phyloP scores from a whole-genome alignment of 192 early-diverging fungal genomes.

The Coemansia sp. region DNA sequence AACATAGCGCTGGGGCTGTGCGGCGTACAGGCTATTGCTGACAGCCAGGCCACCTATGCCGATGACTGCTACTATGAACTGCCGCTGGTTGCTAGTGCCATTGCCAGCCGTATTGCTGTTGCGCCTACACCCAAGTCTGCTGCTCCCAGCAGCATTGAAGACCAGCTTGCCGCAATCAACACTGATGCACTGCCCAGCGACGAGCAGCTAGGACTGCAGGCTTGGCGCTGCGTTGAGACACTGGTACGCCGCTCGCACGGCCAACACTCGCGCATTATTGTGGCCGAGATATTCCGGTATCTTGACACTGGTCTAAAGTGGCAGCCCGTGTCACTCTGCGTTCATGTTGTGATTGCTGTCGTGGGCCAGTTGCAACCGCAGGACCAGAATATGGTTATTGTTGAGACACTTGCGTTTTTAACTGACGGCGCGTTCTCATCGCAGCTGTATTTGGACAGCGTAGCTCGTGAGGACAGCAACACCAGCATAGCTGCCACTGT shows the following conservation, averaged over 20 bases:
- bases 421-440: constrained; percentile 30
- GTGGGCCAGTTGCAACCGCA: constrained; percentile 42
- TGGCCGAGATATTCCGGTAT: constrained; percentile 46
- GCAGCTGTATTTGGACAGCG: constrained; percentile 13
- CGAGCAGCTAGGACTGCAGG: constrained; percentile 21
- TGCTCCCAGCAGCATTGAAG: constrained; percentile 1
- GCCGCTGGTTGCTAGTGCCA: constrained; percentile 57
- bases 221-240: constrained; percentile 40
- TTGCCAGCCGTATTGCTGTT: constrained; percentile 37
- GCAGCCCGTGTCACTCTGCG: constrained; percentile 34
- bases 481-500: neutral
- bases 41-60: constrained; percentile 63
- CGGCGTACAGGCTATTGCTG: constrained; percentile 60
- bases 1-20: constrained; percentile 58
- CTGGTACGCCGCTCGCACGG: constrained; percentile 40
- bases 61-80: constrained; percentile 61
- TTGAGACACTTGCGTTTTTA: constrained; percentile 40
- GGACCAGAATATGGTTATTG: constrained; percentile 54
- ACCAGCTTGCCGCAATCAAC: constrained; percentile 6
- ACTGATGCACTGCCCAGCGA: constrained; percentile 2
- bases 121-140: neutral
- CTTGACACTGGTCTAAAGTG: constrained; percentile 31
- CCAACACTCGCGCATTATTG: constrained; percentile 46
- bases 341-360: constrained; percentile 20
- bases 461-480: neutral